Evolutionary conservation across 805 yeast genomes (phyloP).

Genomic region (Candida ovalis): DNA sequence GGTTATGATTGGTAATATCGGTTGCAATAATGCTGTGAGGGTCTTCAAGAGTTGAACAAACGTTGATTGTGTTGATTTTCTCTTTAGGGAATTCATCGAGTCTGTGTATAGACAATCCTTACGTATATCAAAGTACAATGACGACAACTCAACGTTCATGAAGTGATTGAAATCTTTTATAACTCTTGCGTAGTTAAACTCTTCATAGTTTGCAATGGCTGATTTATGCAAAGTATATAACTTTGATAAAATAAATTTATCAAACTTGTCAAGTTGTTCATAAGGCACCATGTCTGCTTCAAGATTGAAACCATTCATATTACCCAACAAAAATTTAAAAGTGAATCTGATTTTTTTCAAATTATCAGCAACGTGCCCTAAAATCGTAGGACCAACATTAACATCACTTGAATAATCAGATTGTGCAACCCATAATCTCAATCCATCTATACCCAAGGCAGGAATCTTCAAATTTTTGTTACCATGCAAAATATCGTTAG

Average conservation of each 20-base stretch:
- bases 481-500: slow-evolving; percentile 65
- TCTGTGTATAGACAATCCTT: slow-evolving; percentile 87
- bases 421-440: slow-evolving; percentile 87
- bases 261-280: slow-evolving; percentile 42
- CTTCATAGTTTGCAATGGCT: slow-evolving; percentile 43
- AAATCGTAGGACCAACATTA: slow-evolving; percentile 63
- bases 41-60: slow-evolving; percentile 54
- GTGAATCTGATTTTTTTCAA: slow-evolving; percentile 80
- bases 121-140: slow-evolving; percentile 79
- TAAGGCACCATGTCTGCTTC: slow-evolving; percentile 33
- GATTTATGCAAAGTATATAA: slow-evolving; percentile 43
- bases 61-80: slow-evolving; percentile 64
- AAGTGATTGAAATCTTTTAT: slow-evolving; percentile 66
- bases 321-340: slow-evolving; percentile 77
- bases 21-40: slow-evolving; percentile 68
- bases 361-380: slow-evolving; percentile 74
- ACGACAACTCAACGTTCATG: slow-evolving; percentile 70
- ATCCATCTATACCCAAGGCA: slow-evolving; percentile 82
- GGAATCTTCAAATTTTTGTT: slow-evolving; percentile 46
- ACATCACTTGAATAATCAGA: slow-evolving; percentile 83
- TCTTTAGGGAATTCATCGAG: slow-evolving; percentile 36
- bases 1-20: slow-evolving; percentile 76
- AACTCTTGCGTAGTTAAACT: slow-evolving; percentile 65
- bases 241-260: slow-evolving; percentile 58
- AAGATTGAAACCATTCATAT: slow-evolving; percentile 40